Percentiles rank a stretch among this genome's conserved stretches.
Evolutionary conservation across 306 rosid species (phyloP).

Genomic region (Lagenaria siceraria): DNA sequence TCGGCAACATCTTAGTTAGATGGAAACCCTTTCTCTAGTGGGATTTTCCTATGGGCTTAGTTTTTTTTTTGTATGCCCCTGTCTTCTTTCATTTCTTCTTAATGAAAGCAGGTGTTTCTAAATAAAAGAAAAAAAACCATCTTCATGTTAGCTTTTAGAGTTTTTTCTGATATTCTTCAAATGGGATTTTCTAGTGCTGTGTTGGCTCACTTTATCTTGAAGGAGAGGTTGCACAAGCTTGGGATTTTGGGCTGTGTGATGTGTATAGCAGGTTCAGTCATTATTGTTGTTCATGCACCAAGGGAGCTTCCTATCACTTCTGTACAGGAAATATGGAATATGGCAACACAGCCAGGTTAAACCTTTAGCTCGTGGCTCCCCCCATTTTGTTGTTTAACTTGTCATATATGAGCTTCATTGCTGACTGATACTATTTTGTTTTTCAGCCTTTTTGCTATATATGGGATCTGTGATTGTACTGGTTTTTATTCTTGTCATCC

Average conservation of each 20-base stretch:
- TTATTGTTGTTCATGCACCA: slow-evolving; percentile 71
- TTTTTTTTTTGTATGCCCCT: no score
- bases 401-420: background rate
- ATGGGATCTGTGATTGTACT: slow-evolving; percentile 47
- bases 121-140: background rate
- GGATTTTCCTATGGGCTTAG: no score
- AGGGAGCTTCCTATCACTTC: slow-evolving; percentile 49
- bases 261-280: slow-evolving; percentile 69
- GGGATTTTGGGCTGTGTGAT: slow-evolving; percentile 74
- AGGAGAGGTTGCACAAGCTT: slow-evolving; percentile 57
- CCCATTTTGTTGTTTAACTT: background rate
- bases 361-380: background rate
- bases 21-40: no score
- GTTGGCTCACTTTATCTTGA: slow-evolving; percentile 70
- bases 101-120: no score
- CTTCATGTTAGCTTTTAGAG: background rate
- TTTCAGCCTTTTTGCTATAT: slow-evolving; percentile 69
- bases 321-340: slow-evolving; percentile 62
- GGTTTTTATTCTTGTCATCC: slow-evolving; percentile 66
- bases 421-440: slow-evolving; percentile 8
- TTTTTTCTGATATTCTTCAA: background rate
- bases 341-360: slow-evolving; percentile 89
- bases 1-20: no score
- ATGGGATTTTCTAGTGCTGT: slow-evolving; percentile 45
- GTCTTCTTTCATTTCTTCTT: no score